A percentile compares a stretch with the other conserved stretches of the same genome.
Evolutionary conservation across 768 basidiomycete species (phyloP).

Genomic region (Cyathus striatus): DNA sequence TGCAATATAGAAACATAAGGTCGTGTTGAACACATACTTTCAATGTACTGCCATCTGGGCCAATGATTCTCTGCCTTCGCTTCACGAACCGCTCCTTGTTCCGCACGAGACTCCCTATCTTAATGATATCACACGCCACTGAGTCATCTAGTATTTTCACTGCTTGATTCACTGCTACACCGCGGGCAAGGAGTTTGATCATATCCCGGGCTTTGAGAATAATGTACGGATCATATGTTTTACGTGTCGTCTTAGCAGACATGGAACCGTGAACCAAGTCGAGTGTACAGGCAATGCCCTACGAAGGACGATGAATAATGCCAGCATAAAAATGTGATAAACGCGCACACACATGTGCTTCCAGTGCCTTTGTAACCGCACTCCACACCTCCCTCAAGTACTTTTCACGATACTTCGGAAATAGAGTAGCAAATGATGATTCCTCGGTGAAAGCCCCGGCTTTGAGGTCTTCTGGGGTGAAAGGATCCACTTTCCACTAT

Average conservation of each 20-base stretch:
- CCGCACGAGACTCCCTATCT: conserved; percentile 89
- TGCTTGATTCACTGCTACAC: conserved; percentile 81
- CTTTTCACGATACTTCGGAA: conserved; percentile 97
- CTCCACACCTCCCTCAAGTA: conserved; percentile 95
- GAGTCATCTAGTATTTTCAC: conserved; percentile 87
- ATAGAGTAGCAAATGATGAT: conserved; percentile 95
- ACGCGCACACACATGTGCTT: conserved; percentile 55
- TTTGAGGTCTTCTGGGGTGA: conserved; percentile 70
- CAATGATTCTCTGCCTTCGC: conserved; percentile 91
- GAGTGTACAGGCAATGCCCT: conserved; percentile 89
- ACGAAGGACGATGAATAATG: not conserved
- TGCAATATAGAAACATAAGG: too few relatives aligned
- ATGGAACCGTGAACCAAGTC: conserved; percentile 96
- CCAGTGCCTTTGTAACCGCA: conserved; percentile 79
- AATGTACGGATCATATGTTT: conserved; percentile 95
- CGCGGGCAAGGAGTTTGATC: conserved; percentile 91
- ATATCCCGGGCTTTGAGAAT: conserved; percentile 95
- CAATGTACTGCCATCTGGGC: conserved; percentile 93
- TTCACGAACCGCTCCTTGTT: conserved; percentile 98
- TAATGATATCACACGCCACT: conserved; percentile 94
- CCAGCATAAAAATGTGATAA: not conserved
- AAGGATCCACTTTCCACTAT: conserved; percentile 88
- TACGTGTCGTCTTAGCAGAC: conserved; percentile 95
- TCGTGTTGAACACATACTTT: too few relatives aligned
- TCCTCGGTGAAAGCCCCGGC: conserved; percentile 88